These are phyloP conservation scores for Pyrenophora teres DNA, from an alignment of 2,329 filamentous ascomycete genomes.

Conservation along the genomic window DNA sequence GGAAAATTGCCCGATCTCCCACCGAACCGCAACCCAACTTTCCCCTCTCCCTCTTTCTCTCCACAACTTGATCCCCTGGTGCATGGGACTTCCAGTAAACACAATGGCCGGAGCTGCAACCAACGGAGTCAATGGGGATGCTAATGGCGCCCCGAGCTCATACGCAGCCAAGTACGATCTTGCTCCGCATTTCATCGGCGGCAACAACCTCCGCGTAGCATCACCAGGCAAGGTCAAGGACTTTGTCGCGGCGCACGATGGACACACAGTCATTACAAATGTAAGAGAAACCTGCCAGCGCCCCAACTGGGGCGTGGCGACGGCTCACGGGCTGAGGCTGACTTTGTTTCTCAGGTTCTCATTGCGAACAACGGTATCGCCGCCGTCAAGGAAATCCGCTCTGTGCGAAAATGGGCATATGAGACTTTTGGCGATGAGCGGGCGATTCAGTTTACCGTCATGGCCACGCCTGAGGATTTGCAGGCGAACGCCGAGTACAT, in stretches of 20 bases:
- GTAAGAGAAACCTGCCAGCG: slow-evolving; percentile 60
- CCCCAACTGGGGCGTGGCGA: neutral
- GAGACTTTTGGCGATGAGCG: slow-evolving; percentile 98
- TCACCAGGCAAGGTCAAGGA: slow-evolving; percentile 89
- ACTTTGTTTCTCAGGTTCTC: slow-evolving; percentile 68
- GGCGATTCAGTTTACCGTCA: slow-evolving; percentile 98
- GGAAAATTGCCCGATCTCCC: slow-evolving; percentile 33
- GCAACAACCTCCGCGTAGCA: slow-evolving; percentile 83
- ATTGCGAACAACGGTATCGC: slow-evolving; percentile 99
- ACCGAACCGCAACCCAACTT: slow-evolving; percentile 17
- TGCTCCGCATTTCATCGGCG: slow-evolving; percentile 93
- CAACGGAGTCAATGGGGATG: slow-evolving; percentile 47
- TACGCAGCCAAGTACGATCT: slow-evolving; percentile 83
- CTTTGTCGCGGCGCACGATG: slow-evolving; percentile 86
- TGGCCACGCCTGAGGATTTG: slow-evolving; percentile 98
- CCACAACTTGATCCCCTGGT: slow-evolving; percentile 23
- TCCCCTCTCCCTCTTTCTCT: slow-evolving; percentile 12
- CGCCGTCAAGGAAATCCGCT: slow-evolving; percentile 98
- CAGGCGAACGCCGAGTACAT: slow-evolving; percentile 99
- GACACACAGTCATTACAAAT: slow-evolving; percentile 97
- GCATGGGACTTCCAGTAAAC: slow-evolving; percentile 35
- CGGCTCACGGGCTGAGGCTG: slow-evolving; percentile 24
- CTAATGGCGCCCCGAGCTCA: slow-evolving; percentile 63
- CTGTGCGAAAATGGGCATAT: slow-evolving; percentile 99
- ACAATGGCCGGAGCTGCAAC: slow-evolving; percentile 43